These are phyloP conservation scores for Penicillium aurantiogriseum DNA, from an alignment of 2,329 filamentous ascomycete genomes.

Conservation along the genomic window DNA sequence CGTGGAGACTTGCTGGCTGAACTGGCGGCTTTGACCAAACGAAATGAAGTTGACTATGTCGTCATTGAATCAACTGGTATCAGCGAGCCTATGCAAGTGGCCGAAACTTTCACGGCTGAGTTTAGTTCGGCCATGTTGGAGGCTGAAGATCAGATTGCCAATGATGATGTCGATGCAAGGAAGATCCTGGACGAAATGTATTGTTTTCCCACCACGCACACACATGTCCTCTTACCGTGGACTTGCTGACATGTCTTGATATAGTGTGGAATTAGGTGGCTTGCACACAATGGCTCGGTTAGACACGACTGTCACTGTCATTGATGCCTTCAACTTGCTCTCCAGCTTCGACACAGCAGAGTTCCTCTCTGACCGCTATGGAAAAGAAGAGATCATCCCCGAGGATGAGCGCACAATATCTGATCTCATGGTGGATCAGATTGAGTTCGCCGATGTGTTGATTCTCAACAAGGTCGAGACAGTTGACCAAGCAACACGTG, in stretches of 20 bases:
- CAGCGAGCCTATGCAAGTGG: conserved; percentile 71
- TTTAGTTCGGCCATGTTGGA: conserved; percentile 51
- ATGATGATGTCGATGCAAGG: conserved; percentile 43
- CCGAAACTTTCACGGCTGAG: conserved; percentile 66
- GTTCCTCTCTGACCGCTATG: conserved; percentile 62
- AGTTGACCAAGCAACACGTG: conserved; percentile 49
- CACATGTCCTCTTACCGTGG: conserved; percentile 5
- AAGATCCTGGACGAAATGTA: conserved; percentile 50
- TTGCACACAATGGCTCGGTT: conserved; percentile 64
- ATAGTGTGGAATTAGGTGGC: conserved; percentile 57
- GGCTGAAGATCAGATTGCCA: conserved; percentile 48
- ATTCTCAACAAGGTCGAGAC: conserved; percentile 70
- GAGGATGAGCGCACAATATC: conserved; percentile 74
- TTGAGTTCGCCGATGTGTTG: conserved; percentile 73
- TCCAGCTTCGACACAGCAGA: conserved; percentile 70
- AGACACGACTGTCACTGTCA: conserved; percentile 70
- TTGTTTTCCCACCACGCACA: conserved; percentile 13
- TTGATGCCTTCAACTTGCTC: conserved; percentile 71
- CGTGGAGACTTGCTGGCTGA: conserved; percentile 70
- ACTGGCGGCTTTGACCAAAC: conserved; percentile 62
- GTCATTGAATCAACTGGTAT: conserved; percentile 71
- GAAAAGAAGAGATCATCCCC: conserved; percentile 57
- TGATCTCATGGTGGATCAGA: conserved; percentile 73
- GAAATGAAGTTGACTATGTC: conserved; percentile 67
- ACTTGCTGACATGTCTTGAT: conserved; percentile 1